phyloP scores from a whole-genome alignment of 768 basidiomycete genomes.

The Macrolepiota fuliginosa region DNA sequence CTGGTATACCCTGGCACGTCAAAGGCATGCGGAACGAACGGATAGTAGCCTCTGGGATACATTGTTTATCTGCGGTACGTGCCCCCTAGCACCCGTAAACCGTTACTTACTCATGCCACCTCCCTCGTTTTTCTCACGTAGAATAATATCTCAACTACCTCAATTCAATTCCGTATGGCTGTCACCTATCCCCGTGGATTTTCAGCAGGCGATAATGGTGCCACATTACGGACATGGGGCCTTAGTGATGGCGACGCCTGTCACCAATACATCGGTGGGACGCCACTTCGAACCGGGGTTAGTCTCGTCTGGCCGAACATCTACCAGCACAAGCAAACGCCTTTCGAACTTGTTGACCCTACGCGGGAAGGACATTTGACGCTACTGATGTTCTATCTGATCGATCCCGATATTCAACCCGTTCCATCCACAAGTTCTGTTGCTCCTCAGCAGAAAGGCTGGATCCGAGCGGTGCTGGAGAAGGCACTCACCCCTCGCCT shows the following conservation, averaged over 20 bases:
- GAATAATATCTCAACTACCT: constrained; percentile 40
- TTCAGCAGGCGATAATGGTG: constrained; percentile 42
- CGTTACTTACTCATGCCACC: neutral
- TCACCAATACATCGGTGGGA: constrained; percentile 44
- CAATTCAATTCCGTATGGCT: constrained; percentile 49
- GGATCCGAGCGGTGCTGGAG: constrained; percentile 38
- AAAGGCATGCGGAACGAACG: constrained; percentile 53
- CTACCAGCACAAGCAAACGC: constrained; percentile 44
- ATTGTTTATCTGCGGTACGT: constrained; percentile 39
- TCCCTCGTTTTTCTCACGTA: constrained; percentile 18
- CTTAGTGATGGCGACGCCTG: constrained; percentile 42
- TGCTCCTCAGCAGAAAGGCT: constrained; percentile 48
- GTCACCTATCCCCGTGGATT: constrained; percentile 44
- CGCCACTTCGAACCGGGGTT: constrained; percentile 33
- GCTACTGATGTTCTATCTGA: constrained; percentile 44
- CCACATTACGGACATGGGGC: constrained; percentile 49
- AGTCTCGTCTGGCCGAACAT: constrained; percentile 54
- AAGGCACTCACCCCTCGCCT: constrained; percentile 32
- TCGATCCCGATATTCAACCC: constrained; percentile 41
- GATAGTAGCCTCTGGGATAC: constrained; percentile 44
- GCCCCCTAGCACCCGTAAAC: neutral
- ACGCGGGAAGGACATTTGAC: constrained; percentile 40
- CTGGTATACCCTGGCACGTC: constrained; percentile 43
- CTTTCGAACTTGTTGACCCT: constrained; percentile 38
- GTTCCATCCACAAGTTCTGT: constrained; percentile 42